phyloP scores from a whole-genome alignment of 2,329 filamentous ascomycete species.

The Paecilomyces fulvus region DNA sequence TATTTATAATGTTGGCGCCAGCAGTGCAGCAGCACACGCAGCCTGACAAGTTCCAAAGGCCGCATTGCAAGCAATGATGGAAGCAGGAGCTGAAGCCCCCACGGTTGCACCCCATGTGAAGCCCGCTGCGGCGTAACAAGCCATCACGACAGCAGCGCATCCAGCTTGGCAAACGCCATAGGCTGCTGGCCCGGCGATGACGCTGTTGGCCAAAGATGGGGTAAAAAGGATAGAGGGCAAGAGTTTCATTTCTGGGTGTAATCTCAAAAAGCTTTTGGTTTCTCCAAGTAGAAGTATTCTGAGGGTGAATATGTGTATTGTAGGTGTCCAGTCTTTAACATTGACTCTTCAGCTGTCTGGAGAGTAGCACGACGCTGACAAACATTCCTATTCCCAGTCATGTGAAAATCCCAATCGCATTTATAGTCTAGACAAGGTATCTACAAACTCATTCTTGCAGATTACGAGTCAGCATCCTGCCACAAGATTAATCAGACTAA shows the following conservation, averaged over 20 bases:
- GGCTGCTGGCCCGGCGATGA: constrained; percentile 7
- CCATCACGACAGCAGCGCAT: constrained; percentile 37
- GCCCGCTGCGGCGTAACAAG: constrained; percentile 41
- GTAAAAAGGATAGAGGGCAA: background rate
- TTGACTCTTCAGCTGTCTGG: too few relatives aligned
- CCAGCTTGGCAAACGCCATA: constrained; percentile 44
- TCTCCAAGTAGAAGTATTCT: too few relatives aligned
- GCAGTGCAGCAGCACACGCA: constrained; percentile 31
- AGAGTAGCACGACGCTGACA: too few relatives aligned
- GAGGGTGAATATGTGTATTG: too few relatives aligned
- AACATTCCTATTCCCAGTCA: too few relatives aligned
- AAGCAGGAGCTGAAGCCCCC: constrained; percentile 30
- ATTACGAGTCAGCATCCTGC: too few relatives aligned
- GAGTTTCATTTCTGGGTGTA: background rate
- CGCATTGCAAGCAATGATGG: constrained; percentile 38
- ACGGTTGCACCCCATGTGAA: constrained; percentile 34
- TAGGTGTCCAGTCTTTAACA: too few relatives aligned
- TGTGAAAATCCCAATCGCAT: too few relatives aligned
- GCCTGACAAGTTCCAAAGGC: constrained; percentile 40
- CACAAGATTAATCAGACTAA: too few relatives aligned
- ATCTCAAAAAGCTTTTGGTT: too few relatives aligned
- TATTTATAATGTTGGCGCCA: constrained; percentile 26
- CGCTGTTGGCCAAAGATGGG: background rate
- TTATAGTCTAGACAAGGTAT: too few relatives aligned
- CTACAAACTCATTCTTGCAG: too few relatives aligned